A percentile compares a stretch with the other conserved stretches of the same genome.
These are phyloP conservation scores for Ogataea parapolymorpha DNA, from an alignment of 805 yeast genomes.

Conservation along the genomic window DNA sequence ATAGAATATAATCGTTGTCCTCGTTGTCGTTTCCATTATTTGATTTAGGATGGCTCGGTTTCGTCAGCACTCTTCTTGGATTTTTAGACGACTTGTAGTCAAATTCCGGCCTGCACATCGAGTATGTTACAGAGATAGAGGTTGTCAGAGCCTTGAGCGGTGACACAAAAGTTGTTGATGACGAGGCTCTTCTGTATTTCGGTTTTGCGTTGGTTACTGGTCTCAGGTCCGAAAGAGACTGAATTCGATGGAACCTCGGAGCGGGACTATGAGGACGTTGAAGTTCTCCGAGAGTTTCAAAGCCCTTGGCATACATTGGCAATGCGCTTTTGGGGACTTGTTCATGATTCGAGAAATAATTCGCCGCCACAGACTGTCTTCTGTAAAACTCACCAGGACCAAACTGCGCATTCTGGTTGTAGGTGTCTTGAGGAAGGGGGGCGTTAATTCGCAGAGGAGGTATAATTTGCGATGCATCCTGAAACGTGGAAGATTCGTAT, in stretches of 20 bases:
- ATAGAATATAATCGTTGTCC: slow-evolving; percentile 85
- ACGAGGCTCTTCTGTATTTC: slow-evolving; percentile 66
- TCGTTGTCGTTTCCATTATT: slow-evolving; percentile 87
- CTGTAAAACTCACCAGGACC: slow-evolving; percentile 19
- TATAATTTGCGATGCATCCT: slow-evolving; percentile 21
- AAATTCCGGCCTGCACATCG: slow-evolving; percentile 81
- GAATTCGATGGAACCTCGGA: slow-evolving; percentile 48
- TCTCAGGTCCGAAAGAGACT: slow-evolving; percentile 47
- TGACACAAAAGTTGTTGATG: slow-evolving; percentile 60
- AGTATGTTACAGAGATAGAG: slow-evolving; percentile 73
- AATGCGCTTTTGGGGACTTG: slow-evolving; percentile 16
- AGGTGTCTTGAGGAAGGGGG: slow-evolving; percentile 23
- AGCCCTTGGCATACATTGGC: slow-evolving; percentile 8
- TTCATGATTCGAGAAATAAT: slow-evolving; percentile 15
- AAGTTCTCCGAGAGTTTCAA: slow-evolving; percentile 3
- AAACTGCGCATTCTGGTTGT: slow-evolving; percentile 13
- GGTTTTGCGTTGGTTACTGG: slow-evolving; percentile 63
- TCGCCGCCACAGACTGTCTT: slow-evolving; percentile 33
- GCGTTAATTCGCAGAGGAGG: slow-evolving; percentile 35
- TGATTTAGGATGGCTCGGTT: slow-evolving; percentile 78
- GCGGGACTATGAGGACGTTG: slow-evolving; percentile 25
- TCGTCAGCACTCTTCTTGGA: slow-evolving; percentile 89
- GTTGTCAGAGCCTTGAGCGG: slow-evolving; percentile 81
- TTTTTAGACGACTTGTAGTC: slow-evolving; percentile 80
- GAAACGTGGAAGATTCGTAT: slow-evolving; percentile 18